Conservation (phyloP, 2,329 filamentous ascomycete genomes). For the Cladosporium cucumerinum region DNA sequence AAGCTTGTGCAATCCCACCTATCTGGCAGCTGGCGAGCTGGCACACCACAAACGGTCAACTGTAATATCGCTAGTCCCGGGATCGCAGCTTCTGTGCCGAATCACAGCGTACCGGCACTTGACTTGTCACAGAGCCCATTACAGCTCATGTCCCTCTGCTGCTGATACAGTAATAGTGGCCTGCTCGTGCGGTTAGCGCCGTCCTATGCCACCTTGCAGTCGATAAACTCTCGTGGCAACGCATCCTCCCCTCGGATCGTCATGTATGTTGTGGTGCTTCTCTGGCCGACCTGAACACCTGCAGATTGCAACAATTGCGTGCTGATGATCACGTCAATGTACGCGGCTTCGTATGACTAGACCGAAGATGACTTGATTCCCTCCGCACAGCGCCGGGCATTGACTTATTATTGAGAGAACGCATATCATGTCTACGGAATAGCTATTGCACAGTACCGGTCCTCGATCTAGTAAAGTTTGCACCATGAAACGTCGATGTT, state of each 20-base stretch:
- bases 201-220: neutral
- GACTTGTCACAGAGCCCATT: neutral
- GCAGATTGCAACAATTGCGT: neutral
- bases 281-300: neutral
- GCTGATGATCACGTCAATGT: neutral
- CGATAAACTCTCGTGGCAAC: neutral
- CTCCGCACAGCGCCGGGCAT: slow-evolving; percentile 21
- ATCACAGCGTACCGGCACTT: neutral
- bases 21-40: neutral
- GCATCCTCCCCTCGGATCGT: neutral
- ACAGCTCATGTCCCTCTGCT: neutral
- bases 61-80: neutral
- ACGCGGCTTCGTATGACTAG: neutral
- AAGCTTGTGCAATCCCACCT: neutral
- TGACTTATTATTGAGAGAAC: slow-evolving; percentile 59
- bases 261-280: neutral
- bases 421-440: slow-evolving; percentile 55
- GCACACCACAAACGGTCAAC: neutral
- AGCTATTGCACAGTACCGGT: no score
- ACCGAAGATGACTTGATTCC: neutral
- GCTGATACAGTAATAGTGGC: neutral
- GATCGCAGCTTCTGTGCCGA: neutral
- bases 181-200: neutral
- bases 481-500: neutral
- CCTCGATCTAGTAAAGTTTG: neutral